These are phyloP conservation scores for Russula emetica DNA, from an alignment of 768 basidiomycete genomes.

Conservation along the genomic window DNA sequence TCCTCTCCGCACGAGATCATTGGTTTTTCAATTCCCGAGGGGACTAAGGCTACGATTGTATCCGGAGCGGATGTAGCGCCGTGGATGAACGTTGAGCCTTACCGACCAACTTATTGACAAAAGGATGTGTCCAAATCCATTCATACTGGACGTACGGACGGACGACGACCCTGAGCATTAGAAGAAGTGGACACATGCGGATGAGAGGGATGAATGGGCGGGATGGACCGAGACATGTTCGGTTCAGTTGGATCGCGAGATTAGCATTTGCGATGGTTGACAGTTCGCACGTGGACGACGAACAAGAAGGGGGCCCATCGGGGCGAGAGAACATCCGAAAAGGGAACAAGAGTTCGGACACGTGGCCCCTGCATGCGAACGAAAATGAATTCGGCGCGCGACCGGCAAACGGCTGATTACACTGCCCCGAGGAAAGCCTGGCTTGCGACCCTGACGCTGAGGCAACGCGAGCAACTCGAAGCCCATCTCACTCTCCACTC, in stretches of 20 bases:
- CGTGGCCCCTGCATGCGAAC: conserved; percentile 8
- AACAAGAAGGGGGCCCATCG: background rate
- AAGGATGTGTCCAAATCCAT: too few species aligned
- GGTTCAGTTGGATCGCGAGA: conserved; percentile 19
- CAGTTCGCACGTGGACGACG: conserved; percentile 23
- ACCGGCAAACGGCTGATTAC: background rate
- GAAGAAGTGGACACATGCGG: too few species aligned
- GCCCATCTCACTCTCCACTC: background rate
- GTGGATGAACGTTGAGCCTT: too few species aligned
- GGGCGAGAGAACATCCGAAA: background rate
- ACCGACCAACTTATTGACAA: too few species aligned
- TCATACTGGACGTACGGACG: too few species aligned
- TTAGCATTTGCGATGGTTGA: conserved; percentile 24
- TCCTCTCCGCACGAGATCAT: too few species aligned
- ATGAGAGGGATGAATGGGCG: too few species aligned
- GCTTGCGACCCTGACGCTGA: background rate
- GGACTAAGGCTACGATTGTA: too few species aligned
- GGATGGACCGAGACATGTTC: too few species aligned
- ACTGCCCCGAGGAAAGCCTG: background rate
- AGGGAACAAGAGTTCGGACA: conserved; percentile 18
- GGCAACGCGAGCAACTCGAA: background rate
- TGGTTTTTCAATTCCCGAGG: too few species aligned
- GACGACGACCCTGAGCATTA: too few species aligned
- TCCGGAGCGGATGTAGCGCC: too few species aligned
- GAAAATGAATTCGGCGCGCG: background rate